Conservation (phyloP, 495 filamentous ascomycete species). For the Penicillium goetzii region DNA sequence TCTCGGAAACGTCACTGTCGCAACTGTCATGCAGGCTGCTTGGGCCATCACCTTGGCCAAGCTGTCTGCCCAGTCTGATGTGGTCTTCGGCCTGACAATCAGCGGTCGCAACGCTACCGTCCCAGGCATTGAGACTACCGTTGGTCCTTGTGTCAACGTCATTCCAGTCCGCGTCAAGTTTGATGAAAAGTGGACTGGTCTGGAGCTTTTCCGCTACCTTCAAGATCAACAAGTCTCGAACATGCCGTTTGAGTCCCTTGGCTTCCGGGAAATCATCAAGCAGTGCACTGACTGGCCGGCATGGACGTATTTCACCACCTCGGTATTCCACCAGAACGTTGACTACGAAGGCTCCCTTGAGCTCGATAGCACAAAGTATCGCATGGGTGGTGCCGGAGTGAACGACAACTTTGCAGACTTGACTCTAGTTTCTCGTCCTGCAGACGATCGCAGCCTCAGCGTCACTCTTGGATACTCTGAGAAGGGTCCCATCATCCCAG, state of each 20-base stretch:
- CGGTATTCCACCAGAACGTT: slow-evolving; percentile 54
- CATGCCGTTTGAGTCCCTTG: slow-evolving; percentile 61
- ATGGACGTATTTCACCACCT: slow-evolving; percentile 52
- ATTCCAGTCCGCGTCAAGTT: slow-evolving; percentile 61
- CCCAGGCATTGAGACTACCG: slow-evolving; percentile 55
- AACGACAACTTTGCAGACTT: slow-evolving; percentile 57
- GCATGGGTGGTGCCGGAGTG: slow-evolving; percentile 52
- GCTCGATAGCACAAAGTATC: slow-evolving; percentile 52
- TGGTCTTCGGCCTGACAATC: slow-evolving; percentile 59
- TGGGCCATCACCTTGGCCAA: slow-evolving; percentile 59
- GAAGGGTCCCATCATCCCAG: slow-evolving; percentile 45
- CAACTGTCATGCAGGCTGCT: slow-evolving; percentile 60
- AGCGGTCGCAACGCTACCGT: slow-evolving; percentile 60
- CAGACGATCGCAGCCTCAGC: slow-evolving; percentile 44
- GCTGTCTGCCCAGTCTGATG: slow-evolving; percentile 52
- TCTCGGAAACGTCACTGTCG: slow-evolving; percentile 55
- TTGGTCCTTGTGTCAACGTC: slow-evolving; percentile 64
- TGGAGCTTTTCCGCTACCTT: slow-evolving; percentile 57
- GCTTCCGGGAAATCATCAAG: slow-evolving; percentile 61
- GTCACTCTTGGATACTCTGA: slow-evolving; percentile 51
- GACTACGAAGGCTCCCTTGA: slow-evolving; percentile 46
- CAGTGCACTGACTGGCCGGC: slow-evolving; percentile 63
- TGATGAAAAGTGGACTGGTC: slow-evolving; percentile 48
- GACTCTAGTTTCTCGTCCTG: slow-evolving; percentile 51
- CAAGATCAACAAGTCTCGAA: slow-evolving; percentile 63